A percentile compares a stretch with the other conserved stretches of the same genome.
phyloP scores from a whole-genome alignment of 2,329 filamentous ascomycete species.

The Aspergillus aculeatus region DNA sequence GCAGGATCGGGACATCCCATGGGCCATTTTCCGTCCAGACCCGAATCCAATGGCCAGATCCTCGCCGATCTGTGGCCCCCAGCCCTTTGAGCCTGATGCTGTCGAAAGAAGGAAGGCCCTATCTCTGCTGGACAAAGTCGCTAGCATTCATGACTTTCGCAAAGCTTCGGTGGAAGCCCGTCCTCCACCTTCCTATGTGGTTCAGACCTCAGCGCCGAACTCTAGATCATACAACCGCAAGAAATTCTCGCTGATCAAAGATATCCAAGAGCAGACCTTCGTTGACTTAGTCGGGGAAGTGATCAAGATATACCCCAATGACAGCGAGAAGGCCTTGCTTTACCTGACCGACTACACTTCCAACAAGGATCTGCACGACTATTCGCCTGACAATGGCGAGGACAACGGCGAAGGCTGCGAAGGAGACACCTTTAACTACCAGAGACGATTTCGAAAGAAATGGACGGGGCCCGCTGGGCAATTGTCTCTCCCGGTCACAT shows the following conservation, averaged over 20 bases:
- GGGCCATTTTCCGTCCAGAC: conserved; percentile 37
- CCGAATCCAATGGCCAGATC: conserved; percentile 19
- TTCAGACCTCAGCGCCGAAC: conserved; percentile 8
- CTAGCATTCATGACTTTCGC: conserved; percentile 13
- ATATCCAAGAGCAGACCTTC: conserved; percentile 58
- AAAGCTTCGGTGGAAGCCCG: neutral
- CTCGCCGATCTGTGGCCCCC: conserved; percentile 30
- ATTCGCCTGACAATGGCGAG: conserved; percentile 38
- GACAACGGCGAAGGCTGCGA: conserved; percentile 37
- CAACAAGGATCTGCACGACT: conserved; percentile 64
- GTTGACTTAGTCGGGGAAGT: conserved; percentile 72
- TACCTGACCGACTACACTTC: conserved; percentile 83
- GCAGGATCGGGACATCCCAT: conserved; percentile 28
- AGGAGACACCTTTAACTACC: conserved; percentile 60
- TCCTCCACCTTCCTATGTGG: neutral
- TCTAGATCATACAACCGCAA: conserved; percentile 7
- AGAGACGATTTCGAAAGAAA: conserved; percentile 33
- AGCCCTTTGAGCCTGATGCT: conserved; percentile 24
- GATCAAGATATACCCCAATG: conserved; percentile 54
- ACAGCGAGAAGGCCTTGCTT: conserved; percentile 55
- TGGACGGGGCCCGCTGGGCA: conserved; percentile 77
- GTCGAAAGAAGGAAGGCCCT: conserved; percentile 31
- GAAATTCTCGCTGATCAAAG: conserved; percentile 61
- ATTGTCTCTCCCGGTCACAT: conserved; percentile 67
- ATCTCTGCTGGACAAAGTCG: conserved; percentile 26